Conservation (phyloP, 1,284 basidiomycete species). For the Boletus calvinii region DNA sequence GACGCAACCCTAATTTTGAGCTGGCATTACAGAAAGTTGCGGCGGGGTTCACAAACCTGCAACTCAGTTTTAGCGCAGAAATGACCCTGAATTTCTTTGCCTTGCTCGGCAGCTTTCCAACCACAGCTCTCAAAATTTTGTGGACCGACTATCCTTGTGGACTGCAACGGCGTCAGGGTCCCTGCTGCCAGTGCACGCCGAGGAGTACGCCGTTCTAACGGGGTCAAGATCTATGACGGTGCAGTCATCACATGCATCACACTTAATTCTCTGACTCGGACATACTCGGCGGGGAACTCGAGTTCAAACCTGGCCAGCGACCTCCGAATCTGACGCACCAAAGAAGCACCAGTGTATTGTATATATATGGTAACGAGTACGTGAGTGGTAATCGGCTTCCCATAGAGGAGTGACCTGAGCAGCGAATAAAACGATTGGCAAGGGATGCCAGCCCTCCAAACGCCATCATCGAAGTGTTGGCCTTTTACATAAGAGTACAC, state of each 20-base stretch:
- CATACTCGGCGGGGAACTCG: not conserved
- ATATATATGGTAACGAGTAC: slow-evolving; percentile 15
- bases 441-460: slow-evolving; percentile 13
- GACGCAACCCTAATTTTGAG: not conserved
- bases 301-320: not conserved
- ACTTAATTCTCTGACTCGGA: not conserved
- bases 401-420: not conserved
- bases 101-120: not conserved
- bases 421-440: slow-evolving; percentile 7
- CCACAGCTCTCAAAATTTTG: not conserved
- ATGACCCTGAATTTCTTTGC: not conserved
- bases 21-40: not conserved
- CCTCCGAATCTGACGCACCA: not conserved
- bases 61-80: not conserved
- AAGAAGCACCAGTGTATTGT: slow-evolving; percentile 7
- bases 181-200: not conserved
- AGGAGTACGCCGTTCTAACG: not conserved
- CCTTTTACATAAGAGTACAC: slow-evolving; percentile 19
- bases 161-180: too few species aligned
- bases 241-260: not conserved
- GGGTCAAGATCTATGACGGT: slow-evolving; percentile 1
- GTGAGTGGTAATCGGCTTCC: slow-evolving; percentile 14
- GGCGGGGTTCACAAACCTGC: not conserved
- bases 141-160: too few species aligned
- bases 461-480: slow-evolving; percentile 19